A percentile compares a stretch with the other conserved stretches of the same genome.
These are phyloP conservation scores for Phylloporus gajari DNA, from an alignment of 1,284 basidiomycete genomes.

Conservation along the genomic window DNA sequence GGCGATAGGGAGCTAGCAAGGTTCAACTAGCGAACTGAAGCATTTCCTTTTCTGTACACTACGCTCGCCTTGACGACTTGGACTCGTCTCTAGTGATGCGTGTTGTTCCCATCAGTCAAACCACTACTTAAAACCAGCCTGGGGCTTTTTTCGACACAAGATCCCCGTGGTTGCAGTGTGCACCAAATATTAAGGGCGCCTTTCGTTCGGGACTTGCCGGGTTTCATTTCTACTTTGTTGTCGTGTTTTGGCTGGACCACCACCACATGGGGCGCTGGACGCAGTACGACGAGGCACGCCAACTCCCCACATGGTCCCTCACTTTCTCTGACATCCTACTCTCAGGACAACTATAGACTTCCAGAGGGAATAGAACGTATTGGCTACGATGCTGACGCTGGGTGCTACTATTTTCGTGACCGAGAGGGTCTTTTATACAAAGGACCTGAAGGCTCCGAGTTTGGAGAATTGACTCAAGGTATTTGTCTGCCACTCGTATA, in stretches of 20 bases:
- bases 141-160: neutral
- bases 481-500: neutral
- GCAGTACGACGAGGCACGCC: constrained; percentile 61
- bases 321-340: constrained; percentile 3
- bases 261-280: constrained; percentile 64
- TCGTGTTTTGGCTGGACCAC: constrained; percentile 34
- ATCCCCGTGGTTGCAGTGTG: too few species aligned
- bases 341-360: constrained; percentile 67
- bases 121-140: neutral
- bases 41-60: constrained; percentile 29
- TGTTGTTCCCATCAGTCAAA: neutral
- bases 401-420: constrained; percentile 66
- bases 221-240: constrained; percentile 10
- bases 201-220: constrained; percentile 38
- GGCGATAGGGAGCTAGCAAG: constrained; percentile 25
- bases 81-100: neutral
- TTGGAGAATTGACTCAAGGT: constrained; percentile 66
- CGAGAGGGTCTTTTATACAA: constrained; percentile 58
- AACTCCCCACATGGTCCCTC: constrained; percentile 8
- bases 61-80: neutral
- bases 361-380: constrained; percentile 70
- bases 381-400: constrained; percentile 70
- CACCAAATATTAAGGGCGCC: too few species aligned
- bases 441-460: constrained; percentile 63
- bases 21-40: neutral